phyloP scores from a whole-genome alignment of 2,329 filamentous ascomycete genomes.

The Ophiostoma tasmaniense region DNA sequence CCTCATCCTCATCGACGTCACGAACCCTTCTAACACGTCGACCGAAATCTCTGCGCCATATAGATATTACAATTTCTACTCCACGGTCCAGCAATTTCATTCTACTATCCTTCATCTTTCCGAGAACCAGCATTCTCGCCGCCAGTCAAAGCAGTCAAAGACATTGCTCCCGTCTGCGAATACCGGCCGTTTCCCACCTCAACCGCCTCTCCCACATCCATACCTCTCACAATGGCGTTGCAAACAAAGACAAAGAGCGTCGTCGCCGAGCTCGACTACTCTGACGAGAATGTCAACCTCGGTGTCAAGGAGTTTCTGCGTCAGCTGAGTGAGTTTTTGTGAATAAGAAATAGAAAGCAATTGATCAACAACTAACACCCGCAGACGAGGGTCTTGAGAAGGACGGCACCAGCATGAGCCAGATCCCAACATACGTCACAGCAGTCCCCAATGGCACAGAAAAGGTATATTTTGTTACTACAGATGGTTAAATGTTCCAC shows the following conservation, averaged over 20 bases:
- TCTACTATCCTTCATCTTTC: conserved; percentile 28
- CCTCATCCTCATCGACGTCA: conserved; percentile 12
- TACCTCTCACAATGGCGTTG: conserved; percentile 52
- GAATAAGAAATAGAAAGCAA: neutral
- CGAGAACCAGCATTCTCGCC: conserved; percentile 35
- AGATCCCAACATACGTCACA: conserved; percentile 96
- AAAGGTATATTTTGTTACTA: conserved; percentile 51
- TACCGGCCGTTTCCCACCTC: conserved; percentile 48
- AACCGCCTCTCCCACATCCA: conserved; percentile 44
- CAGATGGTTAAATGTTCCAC: neutral
- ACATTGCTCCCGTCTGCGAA: conserved; percentile 42
- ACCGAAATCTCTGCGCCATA: neutral
- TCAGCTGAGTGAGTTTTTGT: conserved; percentile 56
- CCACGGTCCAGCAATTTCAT: conserved; percentile 40
- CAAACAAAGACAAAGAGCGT: conserved; percentile 68
- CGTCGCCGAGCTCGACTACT: conserved; percentile 78
- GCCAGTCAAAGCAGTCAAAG: conserved; percentile 31
- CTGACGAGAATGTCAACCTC: conserved; percentile 65
- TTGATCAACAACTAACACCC: neutral
- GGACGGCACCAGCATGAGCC: conserved; percentile 74
- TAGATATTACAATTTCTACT: conserved; percentile 39
- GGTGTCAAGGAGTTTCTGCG: conserved; percentile 78
- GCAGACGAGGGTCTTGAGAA: conserved; percentile 71
- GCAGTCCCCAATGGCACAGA: conserved; percentile 94
- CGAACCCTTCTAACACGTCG: conserved; percentile 8